Percentiles rank a stretch among this genome's conserved stretches.
Evolutionary conservation across 1,284 basidiomycete genomes (phyloP).

Genomic region (Puccinia triticina): DNA sequence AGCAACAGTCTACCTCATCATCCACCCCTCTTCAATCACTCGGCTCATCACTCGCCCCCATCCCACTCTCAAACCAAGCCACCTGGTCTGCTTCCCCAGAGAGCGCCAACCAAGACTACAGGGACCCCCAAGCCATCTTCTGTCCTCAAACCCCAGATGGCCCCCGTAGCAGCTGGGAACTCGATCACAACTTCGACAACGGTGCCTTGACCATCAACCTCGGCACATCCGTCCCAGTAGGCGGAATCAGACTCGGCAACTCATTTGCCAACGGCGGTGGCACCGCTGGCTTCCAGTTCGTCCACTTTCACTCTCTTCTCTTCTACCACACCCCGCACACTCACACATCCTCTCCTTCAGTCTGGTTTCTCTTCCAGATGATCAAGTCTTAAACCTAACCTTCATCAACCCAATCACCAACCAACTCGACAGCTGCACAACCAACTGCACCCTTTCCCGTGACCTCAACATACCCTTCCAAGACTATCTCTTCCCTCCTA

Average conservation of each 20-base stretch:
- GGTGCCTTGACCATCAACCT: conserved; percentile 74
- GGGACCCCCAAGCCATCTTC: conserved; percentile 73
- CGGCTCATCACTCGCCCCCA: conserved; percentile 75
- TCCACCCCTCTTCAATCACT: conserved; percentile 70
- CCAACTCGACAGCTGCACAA: conserved; percentile 58
- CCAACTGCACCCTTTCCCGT: conserved; percentile 60
- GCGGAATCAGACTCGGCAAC: conserved; percentile 85
- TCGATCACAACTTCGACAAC: conserved; percentile 68
- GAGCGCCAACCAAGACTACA: conserved; percentile 69
- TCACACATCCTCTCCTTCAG: conserved; percentile 44
- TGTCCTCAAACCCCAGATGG: conserved; percentile 82
- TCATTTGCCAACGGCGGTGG: conserved; percentile 78
- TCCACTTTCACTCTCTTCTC: conserved; percentile 3
- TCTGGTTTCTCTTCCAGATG: conserved; percentile 57
- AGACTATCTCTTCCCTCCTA: conserved; percentile 75
- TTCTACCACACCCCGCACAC: conserved; percentile 48
- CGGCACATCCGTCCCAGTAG: conserved; percentile 72
- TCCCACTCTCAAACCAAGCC: conserved; percentile 68
- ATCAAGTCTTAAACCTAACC: conserved; percentile 56
- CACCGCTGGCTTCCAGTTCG: conserved; percentile 81
- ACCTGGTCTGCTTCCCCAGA: conserved; percentile 73
- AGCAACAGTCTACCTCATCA: conserved; percentile 63
- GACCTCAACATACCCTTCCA: conserved; percentile 74
- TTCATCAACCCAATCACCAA: conserved; percentile 55
- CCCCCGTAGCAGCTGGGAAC: conserved; percentile 79